Base-by-base conservation (phyloP, 2,329 filamentous ascomycete species). In the Cyclaneusma minus region DNA sequence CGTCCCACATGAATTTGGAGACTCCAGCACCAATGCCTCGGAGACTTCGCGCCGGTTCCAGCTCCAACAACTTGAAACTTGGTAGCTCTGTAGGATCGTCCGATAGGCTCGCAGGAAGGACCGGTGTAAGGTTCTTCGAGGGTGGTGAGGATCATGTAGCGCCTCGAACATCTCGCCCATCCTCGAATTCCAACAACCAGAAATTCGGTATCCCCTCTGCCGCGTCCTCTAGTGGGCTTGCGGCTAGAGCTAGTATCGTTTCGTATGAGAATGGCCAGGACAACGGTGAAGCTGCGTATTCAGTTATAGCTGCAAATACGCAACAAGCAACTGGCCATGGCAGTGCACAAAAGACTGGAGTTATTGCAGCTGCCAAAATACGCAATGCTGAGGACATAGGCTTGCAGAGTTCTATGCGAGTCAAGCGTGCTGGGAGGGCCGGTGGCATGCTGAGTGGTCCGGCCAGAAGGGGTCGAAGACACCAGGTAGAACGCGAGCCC, bases 391-490 rank as follows among this genome's bases (percentile, higher is more conserved):
- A 84, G 13, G 72, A 78, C 17, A 52, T 56, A 17, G 73, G 68
- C 9, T 55, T 70, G 2, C 78, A 81, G 33, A 74, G 75, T 39
- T 83, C 81, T 1, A 68, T 84, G 60, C 68, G 82, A 4, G 60
- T 85, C 31, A 87, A 85, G 52, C 63, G 80, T 33, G 68, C 82
- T 9, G 76, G 75, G 10, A 80, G 81, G 49, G 68, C 76, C 3
- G 82, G 81, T 1, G 77, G 70, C 32, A 85, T 87, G 37, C 56
- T 89, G 13, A 83, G 79, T 38, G 81, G 79, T 1, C 82, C 82
- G 15, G 79, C 82, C 12, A 68, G 82, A 29, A 64, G 83, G 38
- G 82, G 80, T 14, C 65, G 78, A 34, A 62, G 73, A 36, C 58
- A 70, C 31, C 64, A 64, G 28, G 55, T 53, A 28, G 55, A 58